These are phyloP conservation scores for Oxyria digyna DNA, from an alignment of 148 eudicot genomes.

Conservation along the genomic window DNA sequence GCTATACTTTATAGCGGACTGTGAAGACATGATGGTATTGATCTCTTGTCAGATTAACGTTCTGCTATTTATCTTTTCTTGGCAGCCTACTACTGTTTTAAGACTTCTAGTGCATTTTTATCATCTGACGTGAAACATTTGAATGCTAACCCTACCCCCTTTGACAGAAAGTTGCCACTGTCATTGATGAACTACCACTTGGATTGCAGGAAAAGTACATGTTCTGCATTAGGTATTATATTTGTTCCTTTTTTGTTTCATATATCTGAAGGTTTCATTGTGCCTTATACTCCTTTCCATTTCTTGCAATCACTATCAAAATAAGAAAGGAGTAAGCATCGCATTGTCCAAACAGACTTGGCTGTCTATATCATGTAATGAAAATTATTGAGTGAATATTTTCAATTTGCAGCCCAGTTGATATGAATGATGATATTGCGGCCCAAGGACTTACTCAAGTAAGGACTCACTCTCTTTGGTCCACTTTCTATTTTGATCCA, in stretches of 20 bases:
- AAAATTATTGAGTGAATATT: background rate
- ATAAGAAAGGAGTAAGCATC: background rate
- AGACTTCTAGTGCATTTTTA: background rate
- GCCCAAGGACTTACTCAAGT: constrained; percentile 64
- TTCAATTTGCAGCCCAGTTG: constrained; percentile 68
- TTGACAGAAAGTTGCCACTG: constrained; percentile 81
- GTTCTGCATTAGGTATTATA: constrained; percentile 61
- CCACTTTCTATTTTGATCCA: background rate
- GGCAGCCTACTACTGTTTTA: background rate
- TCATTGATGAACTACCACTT: constrained; percentile 84
- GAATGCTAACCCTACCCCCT: constrained; percentile 13
- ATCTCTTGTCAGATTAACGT: background rate
- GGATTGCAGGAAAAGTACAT: constrained; percentile 70
- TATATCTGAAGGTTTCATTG: background rate
- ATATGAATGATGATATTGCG: constrained; percentile 66
- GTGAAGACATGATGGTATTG: constrained; percentile 77
- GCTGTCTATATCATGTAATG: background rate
- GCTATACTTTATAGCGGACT: constrained; percentile 60
- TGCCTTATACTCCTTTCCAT: background rate
- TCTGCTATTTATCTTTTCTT: background rate
- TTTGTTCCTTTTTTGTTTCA: constrained; percentile 1
- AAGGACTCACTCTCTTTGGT: background rate
- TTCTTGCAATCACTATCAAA: background rate
- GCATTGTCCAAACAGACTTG: background rate
- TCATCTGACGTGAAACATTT: background rate